Evolutionary conservation across 73 alveolate genomes (phyloP).

Genomic region (Uronychia binucleata): DNA sequence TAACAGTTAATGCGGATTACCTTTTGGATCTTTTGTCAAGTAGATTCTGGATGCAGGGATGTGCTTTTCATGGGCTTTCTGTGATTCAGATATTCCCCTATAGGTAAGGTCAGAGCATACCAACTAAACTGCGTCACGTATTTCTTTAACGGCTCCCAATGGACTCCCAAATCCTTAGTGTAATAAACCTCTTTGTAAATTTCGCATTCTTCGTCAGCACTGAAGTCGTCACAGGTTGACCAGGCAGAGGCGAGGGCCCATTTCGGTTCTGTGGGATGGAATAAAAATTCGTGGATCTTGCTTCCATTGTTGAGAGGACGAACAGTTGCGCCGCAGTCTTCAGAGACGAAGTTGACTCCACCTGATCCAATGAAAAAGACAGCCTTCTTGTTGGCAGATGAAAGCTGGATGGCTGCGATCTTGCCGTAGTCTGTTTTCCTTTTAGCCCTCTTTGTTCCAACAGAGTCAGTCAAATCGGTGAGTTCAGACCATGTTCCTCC

Average conservation of each 20-base stretch:
- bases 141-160: conserved; percentile 72
- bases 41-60: conserved; percentile 56
- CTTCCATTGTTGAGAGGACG: conserved; percentile 77
- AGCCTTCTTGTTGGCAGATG: conserved; percentile 75
- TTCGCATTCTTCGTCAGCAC: conserved; percentile 68
- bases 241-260: conserved; percentile 90
- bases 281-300: conserved; percentile 80
- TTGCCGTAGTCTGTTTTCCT: conserved; percentile 5
- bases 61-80: conserved; percentile 21
- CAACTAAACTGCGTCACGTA: conserved; percentile 87
- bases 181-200: conserved; percentile 72
- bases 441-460: not conserved
- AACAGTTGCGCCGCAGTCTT: conserved; percentile 85
- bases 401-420: conserved; percentile 58
- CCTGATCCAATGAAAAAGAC: conserved; percentile 79
- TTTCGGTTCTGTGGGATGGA: conserved; percentile 85
- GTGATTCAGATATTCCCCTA: conserved; percentile 10
- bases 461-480: not conserved
- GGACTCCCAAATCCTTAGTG: conserved; percentile 86
- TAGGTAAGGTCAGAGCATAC: conserved; percentile 57
- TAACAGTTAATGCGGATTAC: too few relatives aligned
- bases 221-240: conserved; percentile 74
- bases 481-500: conserved; percentile 75
- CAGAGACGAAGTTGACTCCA: conserved; percentile 85
- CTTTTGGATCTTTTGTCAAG: conserved; percentile 45